These are phyloP conservation scores for Candida albicans DNA, from an alignment of 1,139 yeast genomes.

Conservation along the genomic window DNA sequence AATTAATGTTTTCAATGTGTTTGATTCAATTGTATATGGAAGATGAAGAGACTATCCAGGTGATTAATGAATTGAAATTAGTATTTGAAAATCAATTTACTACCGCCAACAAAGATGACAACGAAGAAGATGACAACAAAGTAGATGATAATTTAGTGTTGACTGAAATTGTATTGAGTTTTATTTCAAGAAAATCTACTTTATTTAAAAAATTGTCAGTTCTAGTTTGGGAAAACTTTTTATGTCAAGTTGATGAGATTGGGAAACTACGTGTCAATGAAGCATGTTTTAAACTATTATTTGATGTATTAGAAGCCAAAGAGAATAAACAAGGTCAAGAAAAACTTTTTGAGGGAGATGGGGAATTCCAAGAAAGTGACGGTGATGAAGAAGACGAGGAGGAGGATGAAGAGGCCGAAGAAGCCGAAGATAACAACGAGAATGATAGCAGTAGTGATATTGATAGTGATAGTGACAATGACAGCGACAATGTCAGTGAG, in stretches of 20 bases:
- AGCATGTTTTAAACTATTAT: constrained; percentile 56
- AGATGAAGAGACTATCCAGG: constrained; percentile 74
- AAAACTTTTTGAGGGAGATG: constrained; percentile 68
- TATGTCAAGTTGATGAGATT: constrained; percentile 31
- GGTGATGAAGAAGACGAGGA: constrained; percentile 18
- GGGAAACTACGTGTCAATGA: constrained; percentile 36
- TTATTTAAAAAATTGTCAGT: constrained; percentile 70
- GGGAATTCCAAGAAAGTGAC: constrained; percentile 32
- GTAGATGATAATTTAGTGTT: constrained; percentile 57
- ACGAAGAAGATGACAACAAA: constrained; percentile 19
- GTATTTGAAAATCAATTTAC: constrained; percentile 47
- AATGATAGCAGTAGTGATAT: constrained; percentile 29
- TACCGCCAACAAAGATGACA: constrained; percentile 3
- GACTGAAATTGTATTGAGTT: constrained; percentile 77
- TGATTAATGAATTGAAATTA: constrained; percentile 67
- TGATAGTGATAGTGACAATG: constrained; percentile 30
- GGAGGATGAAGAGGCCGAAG: constrained; percentile 37
- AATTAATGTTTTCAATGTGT: constrained; percentile 75
- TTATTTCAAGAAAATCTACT: constrained; percentile 70
- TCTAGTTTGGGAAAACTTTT: constrained; percentile 69
- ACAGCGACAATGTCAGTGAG: constrained; percentile 20
- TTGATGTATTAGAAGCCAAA: constrained; percentile 66
- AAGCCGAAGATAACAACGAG: constrained; percentile 26
- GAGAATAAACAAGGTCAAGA: constrained; percentile 86
- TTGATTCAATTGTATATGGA: constrained; percentile 78